Conservation (phyloP, 805 yeast genomes). For the Metschnikowia lunata region DNA sequence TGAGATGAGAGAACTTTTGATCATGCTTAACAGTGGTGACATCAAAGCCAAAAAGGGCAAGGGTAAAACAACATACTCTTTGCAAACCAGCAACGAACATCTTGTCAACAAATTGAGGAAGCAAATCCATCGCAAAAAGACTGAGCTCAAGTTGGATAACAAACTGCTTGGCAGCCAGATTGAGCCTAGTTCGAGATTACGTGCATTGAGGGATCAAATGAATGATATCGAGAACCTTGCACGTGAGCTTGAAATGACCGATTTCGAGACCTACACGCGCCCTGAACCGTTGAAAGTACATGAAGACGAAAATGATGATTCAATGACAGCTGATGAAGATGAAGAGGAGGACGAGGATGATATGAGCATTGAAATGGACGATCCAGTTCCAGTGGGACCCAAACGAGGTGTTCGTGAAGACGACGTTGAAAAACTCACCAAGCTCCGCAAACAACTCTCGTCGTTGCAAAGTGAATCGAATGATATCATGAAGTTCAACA, state of each 20-base stretch:
- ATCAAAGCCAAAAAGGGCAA: conserved; percentile 29
- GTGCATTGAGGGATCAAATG: conserved; percentile 78
- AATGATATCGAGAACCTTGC: conserved; percentile 82
- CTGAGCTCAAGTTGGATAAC: conserved; percentile 45
- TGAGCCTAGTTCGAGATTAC: conserved; percentile 73
- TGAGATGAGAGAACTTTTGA: conserved; percentile 69
- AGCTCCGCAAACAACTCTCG: conserved; percentile 53
- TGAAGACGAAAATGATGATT: conserved; percentile 4
- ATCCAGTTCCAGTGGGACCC: conserved; percentile 28
- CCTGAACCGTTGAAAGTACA: conserved; percentile 9
- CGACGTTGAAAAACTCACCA: conserved; percentile 53
- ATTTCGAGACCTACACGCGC: conserved; percentile 48
- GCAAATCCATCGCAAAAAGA: conserved; percentile 44
- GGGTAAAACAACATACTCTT: conserved; percentile 35
- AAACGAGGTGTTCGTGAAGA: conserved; percentile 42
- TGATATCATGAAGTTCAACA: conserved; percentile 66
- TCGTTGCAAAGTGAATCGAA: conserved; percentile 70
- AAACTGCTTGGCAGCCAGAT: conserved; percentile 47
- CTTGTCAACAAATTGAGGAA: conserved; percentile 40
- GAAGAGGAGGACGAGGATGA: conserved; percentile 15
- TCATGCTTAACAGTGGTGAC: conserved; percentile 51
- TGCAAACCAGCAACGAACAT: conserved; percentile 31
- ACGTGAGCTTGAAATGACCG: conserved; percentile 78
- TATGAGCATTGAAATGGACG: conserved; percentile 15
- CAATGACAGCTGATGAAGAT: conserved; percentile 10